Evolutionary conservation across 75 land plant species (phyloP).

Genomic region (Selaginella tamariscina): DNA sequence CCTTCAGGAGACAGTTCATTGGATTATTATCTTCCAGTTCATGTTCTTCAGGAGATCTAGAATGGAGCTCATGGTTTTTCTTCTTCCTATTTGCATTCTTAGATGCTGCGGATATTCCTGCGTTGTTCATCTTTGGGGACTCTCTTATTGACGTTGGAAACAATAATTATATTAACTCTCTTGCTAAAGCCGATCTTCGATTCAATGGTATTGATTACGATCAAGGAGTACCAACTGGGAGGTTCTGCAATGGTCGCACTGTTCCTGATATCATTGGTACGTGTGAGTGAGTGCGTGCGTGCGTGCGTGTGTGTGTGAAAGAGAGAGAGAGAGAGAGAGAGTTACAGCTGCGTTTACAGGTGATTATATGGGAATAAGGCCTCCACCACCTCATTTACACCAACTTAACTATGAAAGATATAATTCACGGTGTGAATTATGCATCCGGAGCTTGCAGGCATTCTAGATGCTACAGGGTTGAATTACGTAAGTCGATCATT

Average conservation of each 20-base stretch:
- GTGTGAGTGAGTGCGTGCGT: neutral
- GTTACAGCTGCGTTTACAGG: constrained; percentile 26
- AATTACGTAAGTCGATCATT: constrained; percentile 40
- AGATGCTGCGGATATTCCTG: neutral
- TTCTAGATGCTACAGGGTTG: constrained; percentile 56
- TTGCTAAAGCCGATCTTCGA: constrained; percentile 46
- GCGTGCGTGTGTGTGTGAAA: too few relatives aligned
- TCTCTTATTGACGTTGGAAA: constrained; percentile 81
- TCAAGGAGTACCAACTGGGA: constrained; percentile 44
- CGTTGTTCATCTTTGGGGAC: constrained; percentile 62
- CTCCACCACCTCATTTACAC: constrained; percentile 49
- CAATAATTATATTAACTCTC: constrained; percentile 49
- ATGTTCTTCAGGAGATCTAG: too few relatives aligned
- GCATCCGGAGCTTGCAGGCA: constrained; percentile 81
- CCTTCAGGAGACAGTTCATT: too few relatives aligned
- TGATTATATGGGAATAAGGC: constrained; percentile 37
- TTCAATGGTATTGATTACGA: constrained; percentile 60
- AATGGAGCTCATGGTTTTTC: too few relatives aligned
- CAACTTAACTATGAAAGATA: constrained; percentile 22
- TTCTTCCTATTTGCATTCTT: too few relatives aligned
- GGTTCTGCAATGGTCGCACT: constrained; percentile 61
- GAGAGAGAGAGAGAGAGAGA: too few relatives aligned
- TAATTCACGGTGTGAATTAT: constrained; percentile 52
- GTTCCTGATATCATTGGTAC: constrained; percentile 62
- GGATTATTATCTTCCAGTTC: too few relatives aligned